Evolutionary conservation across 116 monocot genomes (phyloP).

Genomic region (Phalaenopsis hybrid): DNA sequence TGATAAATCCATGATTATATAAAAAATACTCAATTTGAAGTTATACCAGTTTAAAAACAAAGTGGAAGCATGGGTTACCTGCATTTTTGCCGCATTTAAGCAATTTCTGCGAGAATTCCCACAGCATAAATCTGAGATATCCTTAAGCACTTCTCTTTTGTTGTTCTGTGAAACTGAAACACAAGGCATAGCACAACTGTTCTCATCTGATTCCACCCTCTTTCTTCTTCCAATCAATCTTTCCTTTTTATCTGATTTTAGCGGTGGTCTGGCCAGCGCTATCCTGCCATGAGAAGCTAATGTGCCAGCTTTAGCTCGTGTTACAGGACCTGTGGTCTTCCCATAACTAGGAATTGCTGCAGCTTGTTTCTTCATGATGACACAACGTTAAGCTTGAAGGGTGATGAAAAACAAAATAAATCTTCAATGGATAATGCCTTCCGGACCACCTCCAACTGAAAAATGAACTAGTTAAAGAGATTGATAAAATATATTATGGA

Average conservation of each 20-base stretch:
- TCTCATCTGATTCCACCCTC: slow-evolving; percentile 16
- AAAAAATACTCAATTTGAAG: not conserved
- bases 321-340: not conserved
- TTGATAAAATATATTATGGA: not conserved
- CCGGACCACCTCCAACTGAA: not conserved
- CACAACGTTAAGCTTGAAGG: not conserved
- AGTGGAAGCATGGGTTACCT: slow-evolving; percentile 7
- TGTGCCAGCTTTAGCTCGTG: slow-evolving; percentile 5
- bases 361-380: slow-evolving; percentile 5
- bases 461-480: not conserved
- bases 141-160: slow-evolving; percentile 18
- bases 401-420: not conserved
- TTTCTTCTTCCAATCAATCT: slow-evolving; percentile 13
- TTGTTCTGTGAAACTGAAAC: slow-evolving; percentile 21
- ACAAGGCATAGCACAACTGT: slow-evolving; percentile 11
- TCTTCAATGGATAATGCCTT: slow-evolving; percentile 4
- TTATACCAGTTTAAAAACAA: slow-evolving; percentile 1
- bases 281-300: slow-evolving; percentile 6
- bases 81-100: slow-evolving; percentile 17
- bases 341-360: not conserved
- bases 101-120: slow-evolving; percentile 9
- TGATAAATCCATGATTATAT: not conserved
- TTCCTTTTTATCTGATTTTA: slow-evolving; percentile 6
- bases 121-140: slow-evolving; percentile 16
- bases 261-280: not conserved